Evolutionary conservation across 2,329 filamentous ascomycete species (phyloP).

Genomic region (Colletotrichum sp.): DNA sequence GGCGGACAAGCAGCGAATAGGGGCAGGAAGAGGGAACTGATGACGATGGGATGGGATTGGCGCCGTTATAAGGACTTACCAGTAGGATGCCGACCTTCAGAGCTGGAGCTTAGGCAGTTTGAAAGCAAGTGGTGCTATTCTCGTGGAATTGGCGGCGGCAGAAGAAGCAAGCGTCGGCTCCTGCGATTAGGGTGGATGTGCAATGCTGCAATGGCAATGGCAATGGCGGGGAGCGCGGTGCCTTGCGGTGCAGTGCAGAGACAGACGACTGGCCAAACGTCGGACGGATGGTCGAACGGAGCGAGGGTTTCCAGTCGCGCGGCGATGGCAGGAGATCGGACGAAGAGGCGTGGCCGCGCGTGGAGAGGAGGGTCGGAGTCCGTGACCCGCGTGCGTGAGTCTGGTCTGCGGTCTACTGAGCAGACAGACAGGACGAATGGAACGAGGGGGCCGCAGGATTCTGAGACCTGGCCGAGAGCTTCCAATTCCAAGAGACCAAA

Average conservation of each 20-base stretch:
- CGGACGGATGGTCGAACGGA: slow-evolving; percentile 10
- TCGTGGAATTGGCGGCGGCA: neutral
- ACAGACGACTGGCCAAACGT: slow-evolving; percentile 8
- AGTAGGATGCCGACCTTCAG: neutral
- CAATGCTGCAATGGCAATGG: neutral
- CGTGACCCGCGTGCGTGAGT: neutral
- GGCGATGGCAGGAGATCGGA: slow-evolving; percentile 7
- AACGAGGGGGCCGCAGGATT: neutral
- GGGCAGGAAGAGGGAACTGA: neutral
- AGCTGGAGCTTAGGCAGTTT: neutral
- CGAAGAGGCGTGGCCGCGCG: slow-evolving; percentile 8
- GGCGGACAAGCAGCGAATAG: neutral
- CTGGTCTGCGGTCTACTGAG: neutral
- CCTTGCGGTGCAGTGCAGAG: neutral
- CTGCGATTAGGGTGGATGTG: neutral
- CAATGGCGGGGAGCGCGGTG: neutral
- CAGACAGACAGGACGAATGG: neutral
- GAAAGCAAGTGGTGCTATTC: neutral
- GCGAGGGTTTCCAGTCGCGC: slow-evolving; percentile 6
- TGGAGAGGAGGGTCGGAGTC: slow-evolving; percentile 3
- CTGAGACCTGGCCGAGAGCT: neutral
- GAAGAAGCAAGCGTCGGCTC: neutral
- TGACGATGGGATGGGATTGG: neutral
- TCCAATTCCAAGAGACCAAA: neutral
- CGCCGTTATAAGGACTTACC: slow-evolving; percentile 10